These are phyloP conservation scores for Neospora caninum DNA, from an alignment of 169 alveolate genomes.

Conservation along the genomic window DNA sequence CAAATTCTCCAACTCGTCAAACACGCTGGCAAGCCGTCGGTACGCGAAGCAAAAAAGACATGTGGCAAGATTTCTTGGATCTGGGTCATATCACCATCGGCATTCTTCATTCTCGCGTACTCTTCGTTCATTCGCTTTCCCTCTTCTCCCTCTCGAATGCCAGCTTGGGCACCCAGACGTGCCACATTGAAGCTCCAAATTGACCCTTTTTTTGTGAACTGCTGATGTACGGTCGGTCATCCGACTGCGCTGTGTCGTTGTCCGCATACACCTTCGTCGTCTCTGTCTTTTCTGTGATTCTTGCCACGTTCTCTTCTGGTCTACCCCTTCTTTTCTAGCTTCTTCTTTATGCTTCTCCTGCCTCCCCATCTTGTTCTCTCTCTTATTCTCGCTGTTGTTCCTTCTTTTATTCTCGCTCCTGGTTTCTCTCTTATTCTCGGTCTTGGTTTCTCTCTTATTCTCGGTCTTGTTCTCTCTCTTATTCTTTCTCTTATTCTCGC, in stretches of 20 bases:
- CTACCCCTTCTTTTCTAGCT: background rate
- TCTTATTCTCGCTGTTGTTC: background rate
- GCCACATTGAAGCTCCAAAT: too few species aligned
- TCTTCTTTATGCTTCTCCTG: too few species aligned
- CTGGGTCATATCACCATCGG: too few species aligned
- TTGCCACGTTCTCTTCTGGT: background rate
- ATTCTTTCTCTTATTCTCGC: background rate
- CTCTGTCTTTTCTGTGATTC: background rate
- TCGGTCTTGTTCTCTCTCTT: background rate
- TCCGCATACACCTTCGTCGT: too few species aligned
- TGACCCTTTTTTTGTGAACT: too few species aligned
- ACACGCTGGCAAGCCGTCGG: slow-evolving; percentile 17
- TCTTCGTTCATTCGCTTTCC: background rate
- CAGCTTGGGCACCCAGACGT: too few species aligned
- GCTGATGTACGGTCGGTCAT: too few species aligned
- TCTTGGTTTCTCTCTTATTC: background rate
- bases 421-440: background rate
- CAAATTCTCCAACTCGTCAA: slow-evolving; percentile 17
- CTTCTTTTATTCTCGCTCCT: background rate
- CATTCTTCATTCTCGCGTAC: background rate
- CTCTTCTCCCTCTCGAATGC: too few species aligned
- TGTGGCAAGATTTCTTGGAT: background rate
- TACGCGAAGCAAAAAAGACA: background rate
- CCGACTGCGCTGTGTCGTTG: too few species aligned
- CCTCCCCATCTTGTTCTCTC: too few species aligned